A percentile compares a stretch with the other conserved stretches of the same genome.
Evolutionary conservation across 2,329 filamentous ascomycete genomes (phyloP).

Genomic region (Cladosporium sp.): DNA sequence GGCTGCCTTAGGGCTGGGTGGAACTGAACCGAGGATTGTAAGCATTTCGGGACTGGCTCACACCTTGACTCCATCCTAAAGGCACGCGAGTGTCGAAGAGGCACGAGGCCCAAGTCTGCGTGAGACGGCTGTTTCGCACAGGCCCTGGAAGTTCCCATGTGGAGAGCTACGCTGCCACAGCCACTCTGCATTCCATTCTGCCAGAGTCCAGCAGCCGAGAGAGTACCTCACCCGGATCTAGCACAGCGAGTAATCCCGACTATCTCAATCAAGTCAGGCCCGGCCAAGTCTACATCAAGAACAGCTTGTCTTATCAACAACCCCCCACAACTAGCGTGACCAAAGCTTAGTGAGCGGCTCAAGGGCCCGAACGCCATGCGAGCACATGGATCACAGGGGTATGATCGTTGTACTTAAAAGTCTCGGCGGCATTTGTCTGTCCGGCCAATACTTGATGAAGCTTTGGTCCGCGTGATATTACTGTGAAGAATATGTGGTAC

Average conservation of each 20-base stretch:
- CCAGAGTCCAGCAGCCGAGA: neutral
- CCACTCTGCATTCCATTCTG: neutral
- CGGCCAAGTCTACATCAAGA: neutral
- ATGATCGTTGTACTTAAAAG: neutral
- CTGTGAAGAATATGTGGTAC: neutral
- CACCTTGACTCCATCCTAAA: neutral
- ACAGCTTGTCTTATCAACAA: neutral
- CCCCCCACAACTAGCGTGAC: neutral
- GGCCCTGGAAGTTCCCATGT: neutral
- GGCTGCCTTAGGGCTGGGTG: neutral
- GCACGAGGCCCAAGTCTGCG: neutral
- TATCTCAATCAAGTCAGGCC: neutral
- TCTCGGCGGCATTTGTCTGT: neutral
- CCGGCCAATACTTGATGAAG: neutral
- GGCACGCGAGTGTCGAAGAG: neutral
- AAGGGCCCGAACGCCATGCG: neutral
- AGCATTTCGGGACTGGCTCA: neutral
- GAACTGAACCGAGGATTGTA: neutral
- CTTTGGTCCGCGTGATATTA: neutral
- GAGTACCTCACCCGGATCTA: neutral
- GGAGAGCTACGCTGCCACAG: neutral
- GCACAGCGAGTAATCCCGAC: neutral
- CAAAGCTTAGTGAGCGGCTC: neutral
- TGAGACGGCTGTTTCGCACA: neutral
- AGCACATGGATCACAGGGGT: neutral